These are phyloP conservation scores for Paraleonurus japonicus DNA, from an alignment of 257 asterid genomes.

Conservation along the genomic window DNA sequence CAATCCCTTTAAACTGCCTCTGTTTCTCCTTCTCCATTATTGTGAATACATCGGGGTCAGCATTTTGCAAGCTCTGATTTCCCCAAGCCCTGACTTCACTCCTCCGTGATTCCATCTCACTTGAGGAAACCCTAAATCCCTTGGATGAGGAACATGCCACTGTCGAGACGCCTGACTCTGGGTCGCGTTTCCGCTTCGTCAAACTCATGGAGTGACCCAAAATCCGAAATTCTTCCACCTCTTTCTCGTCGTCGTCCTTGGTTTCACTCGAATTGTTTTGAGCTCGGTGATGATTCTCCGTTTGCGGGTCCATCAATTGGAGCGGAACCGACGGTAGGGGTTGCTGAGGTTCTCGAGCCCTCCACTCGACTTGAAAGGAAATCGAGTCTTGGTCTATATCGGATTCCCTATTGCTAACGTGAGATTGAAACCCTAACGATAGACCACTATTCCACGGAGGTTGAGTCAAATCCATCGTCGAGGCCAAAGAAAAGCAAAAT, in stretches of 20 bases:
- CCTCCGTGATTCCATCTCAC: conserved; percentile 50
- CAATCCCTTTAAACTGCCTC: conserved; percentile 79
- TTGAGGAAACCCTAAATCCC: conserved; percentile 29
- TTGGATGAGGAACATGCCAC: conserved; percentile 25
- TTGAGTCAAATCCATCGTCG: conserved; percentile 59
- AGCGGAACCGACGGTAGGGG: conserved; percentile 50
- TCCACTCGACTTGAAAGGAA: conserved; percentile 58
- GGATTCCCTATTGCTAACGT: conserved; percentile 32
- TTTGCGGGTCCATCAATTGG: conserved; percentile 60
- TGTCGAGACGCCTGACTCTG: conserved; percentile 26
- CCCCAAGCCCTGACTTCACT: conserved; percentile 72
- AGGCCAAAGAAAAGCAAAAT: neutral
- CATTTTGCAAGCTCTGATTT: conserved; percentile 55
- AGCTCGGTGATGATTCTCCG: conserved; percentile 28
- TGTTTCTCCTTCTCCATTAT: conserved; percentile 86
- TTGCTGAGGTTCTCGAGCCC: conserved; percentile 25
- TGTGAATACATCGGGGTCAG: conserved; percentile 65
- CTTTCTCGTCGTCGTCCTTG: conserved; percentile 35
- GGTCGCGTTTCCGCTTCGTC: conserved; percentile 49
- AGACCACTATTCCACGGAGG: conserved; percentile 42
- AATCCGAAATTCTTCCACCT: conserved; percentile 51
- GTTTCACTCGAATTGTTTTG: conserved; percentile 17
- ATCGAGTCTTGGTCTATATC: conserved; percentile 45
- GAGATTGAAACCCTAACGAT: conserved; percentile 59
- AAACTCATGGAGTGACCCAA: conserved; percentile 64